These are phyloP conservation scores for Voacanga thouarsii DNA, from an alignment of 257 asterid species.

Conservation along the genomic window DNA sequence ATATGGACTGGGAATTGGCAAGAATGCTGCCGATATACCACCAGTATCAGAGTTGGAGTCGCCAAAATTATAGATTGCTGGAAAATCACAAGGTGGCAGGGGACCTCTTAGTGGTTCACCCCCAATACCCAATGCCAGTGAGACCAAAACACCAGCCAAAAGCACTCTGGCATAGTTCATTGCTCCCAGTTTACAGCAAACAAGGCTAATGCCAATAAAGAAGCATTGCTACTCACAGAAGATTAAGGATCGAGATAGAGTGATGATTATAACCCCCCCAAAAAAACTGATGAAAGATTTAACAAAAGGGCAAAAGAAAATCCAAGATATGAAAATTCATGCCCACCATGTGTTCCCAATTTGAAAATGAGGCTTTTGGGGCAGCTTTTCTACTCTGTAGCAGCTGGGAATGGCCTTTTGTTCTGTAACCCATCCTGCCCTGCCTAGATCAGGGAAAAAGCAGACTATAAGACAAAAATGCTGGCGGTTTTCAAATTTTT, in stretches of 20 bases:
- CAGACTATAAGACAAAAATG: not conserved
- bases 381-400: not conserved
- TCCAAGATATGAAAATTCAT: slow-evolving; percentile 10
- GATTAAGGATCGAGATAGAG: not conserved
- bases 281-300: not conserved
- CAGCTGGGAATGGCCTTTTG: slow-evolving; percentile 11
- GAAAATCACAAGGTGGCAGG: slow-evolving; percentile 41
- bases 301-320: not conserved
- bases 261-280: not conserved
- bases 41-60: slow-evolving; percentile 69
- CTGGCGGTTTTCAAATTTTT: no score
- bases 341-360: slow-evolving; percentile 21
- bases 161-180: slow-evolving; percentile 23
- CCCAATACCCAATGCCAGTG: not conserved
- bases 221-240: not conserved
- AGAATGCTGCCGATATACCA: slow-evolving; percentile 47
- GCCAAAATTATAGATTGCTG: slow-evolving; percentile 58
- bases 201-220: not conserved
- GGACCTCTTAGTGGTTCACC: not conserved
- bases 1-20: slow-evolving; percentile 37
- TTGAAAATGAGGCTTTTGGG: slow-evolving; percentile 7
- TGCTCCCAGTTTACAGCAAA: not conserved
- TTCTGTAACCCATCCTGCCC: not conserved
- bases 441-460: not conserved
- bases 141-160: slow-evolving; percentile 12